These are phyloP conservation scores for Gynochthodes officinalis DNA, from an alignment of 257 asterid genomes.

Conservation along the genomic window DNA sequence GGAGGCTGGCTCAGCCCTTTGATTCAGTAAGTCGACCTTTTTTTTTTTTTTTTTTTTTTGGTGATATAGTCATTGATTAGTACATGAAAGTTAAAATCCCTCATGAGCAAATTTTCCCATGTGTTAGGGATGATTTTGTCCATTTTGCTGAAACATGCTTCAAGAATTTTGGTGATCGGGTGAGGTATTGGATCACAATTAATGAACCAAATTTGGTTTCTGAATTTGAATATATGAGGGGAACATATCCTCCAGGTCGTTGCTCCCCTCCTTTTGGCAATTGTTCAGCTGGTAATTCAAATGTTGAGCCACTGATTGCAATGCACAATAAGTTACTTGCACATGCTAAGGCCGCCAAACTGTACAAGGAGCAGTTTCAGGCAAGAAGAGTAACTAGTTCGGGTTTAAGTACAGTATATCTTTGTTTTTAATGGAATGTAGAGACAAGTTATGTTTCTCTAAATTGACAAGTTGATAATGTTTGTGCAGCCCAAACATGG, in stretches of 20 bases:
- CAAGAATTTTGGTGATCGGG: conserved; percentile 52
- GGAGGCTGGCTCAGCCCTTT: conserved; percentile 72
- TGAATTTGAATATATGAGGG: conserved; percentile 41
- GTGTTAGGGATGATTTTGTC: conserved; percentile 53
- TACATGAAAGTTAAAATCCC: too few relatives aligned
- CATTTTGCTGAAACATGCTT: conserved; percentile 60
- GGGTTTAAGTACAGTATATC: background rate
- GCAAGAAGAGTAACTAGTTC: conserved; percentile 26
- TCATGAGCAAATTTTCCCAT: too few relatives aligned
- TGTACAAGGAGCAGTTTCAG: conserved; percentile 52
- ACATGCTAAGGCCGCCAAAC: conserved; percentile 65
- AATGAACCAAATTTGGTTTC: conserved; percentile 58
- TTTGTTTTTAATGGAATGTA: too few relatives aligned
- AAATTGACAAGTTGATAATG: background rate
- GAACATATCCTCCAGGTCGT: conserved; percentile 50
- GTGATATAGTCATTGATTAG: too few relatives aligned
- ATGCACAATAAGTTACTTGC: conserved; percentile 61
- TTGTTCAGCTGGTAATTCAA: conserved; percentile 62
- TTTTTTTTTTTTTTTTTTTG: background rate
- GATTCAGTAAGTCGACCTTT: conserved; percentile 62
- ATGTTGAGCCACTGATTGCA: conserved; percentile 60
- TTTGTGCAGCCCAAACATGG: conserved; percentile 32
- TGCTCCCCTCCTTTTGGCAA: conserved; percentile 74
- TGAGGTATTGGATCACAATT: conserved; percentile 62
- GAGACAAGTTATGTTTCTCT: too few relatives aligned